Evolutionary conservation across 805 yeast species (phyloP), one percentile per base, ranked within the genome.

Genomic region (Kodamaea jinghongensis): DNA sequence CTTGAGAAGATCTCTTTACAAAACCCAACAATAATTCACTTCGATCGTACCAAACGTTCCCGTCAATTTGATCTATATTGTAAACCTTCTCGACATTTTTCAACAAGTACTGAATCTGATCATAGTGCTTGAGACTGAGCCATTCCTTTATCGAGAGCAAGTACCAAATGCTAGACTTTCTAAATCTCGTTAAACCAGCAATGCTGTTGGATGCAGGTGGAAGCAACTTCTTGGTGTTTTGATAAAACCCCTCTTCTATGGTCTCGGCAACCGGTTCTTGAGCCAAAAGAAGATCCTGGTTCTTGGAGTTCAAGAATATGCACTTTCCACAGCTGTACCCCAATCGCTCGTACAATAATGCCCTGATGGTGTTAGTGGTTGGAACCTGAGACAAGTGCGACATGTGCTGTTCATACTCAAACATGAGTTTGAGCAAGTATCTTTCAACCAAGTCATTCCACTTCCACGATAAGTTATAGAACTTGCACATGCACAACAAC

Each of bases 131-230:
- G 13, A 67, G 47, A 11, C 45, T 43, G 10, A 58, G 41, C 84
- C 96, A 80, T 54, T 84, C 86, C 41, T 76, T 76, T 5, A 88
- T 83, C 0, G 96, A 81, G 17, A 89, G 56, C 17, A 89, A 56
- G 48, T 75, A 73, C 87, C 96, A 89, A 20, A 90, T 69, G 0
- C 86, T 78, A 1, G 89, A 78, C 55, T 88, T 88, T 39, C 97
- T 72, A 37, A 61, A 61, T 42, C 95, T 67, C 2, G 84, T 76
- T 14, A 78, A 57, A 0, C 91, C 72, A 16, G 49, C 81, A 27
- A 73, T 55, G 0, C 70, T 64, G 4, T 67, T 62, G 37, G 70
- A 54, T 25, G 67, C 60, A 4, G 54, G 50, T 3, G 65, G 63
- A 4, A 41, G 17, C 12, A 77, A 48, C 38, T 73, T 67, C 31